A percentile compares a stretch with the other conserved stretches of the same genome.
These are phyloP conservation scores for Eucalyptus regnans DNA, from an alignment of 345 rosid species.

Conservation along the genomic window DNA sequence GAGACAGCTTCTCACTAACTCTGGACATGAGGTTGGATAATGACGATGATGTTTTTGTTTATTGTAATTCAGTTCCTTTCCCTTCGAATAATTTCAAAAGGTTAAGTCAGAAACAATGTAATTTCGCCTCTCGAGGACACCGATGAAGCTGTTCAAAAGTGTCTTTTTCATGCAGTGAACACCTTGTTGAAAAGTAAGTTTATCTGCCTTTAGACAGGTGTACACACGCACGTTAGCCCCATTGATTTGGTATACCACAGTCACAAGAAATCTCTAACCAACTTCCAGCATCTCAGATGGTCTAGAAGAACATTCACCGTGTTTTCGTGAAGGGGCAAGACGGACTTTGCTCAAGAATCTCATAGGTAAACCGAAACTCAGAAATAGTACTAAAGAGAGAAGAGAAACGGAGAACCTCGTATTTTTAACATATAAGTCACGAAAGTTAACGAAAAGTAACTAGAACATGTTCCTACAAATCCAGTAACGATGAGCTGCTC, in stretches of 20 bases:
- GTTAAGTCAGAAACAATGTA: background rate
- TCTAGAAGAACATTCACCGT: background rate
- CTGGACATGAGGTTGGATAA: background rate
- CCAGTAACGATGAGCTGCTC: background rate
- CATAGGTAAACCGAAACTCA: background rate
- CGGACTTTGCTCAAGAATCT: background rate
- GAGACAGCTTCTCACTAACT: background rate
- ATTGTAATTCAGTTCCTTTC: background rate
- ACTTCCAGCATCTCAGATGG: background rate
- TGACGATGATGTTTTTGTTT: background rate
- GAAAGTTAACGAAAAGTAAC: background rate
- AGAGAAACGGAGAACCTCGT: background rate
- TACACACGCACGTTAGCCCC: background rate
- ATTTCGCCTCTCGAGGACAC: background rate
- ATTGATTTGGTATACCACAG: background rate
- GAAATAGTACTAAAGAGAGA: background rate
- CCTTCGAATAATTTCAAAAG: background rate
- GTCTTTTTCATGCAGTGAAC: background rate
- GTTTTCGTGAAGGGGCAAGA: background rate
- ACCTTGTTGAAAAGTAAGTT: background rate
- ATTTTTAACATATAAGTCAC: background rate
- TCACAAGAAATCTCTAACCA: background rate
- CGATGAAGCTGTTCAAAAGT: background rate
- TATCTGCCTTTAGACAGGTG: background rate
- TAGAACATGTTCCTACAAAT: background rate